Evolutionary conservation across 345 rosid genomes (phyloP).

Genomic region (Xanthoceras sorbifolium): DNA sequence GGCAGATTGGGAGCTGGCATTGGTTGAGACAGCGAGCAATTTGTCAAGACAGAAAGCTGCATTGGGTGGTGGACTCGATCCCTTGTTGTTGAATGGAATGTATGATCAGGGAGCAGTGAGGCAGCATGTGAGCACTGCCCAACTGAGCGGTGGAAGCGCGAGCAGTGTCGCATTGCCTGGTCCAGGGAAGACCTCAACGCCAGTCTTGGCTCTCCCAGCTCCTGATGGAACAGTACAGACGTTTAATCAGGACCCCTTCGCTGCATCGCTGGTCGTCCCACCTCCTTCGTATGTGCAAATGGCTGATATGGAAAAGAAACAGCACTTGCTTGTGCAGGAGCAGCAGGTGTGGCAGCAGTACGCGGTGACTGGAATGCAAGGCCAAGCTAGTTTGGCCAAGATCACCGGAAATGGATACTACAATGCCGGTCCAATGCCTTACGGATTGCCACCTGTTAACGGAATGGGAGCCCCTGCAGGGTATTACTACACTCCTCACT

Average conservation of each 20-base stretch:
- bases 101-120: conserved; percentile 84
- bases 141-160: conserved; percentile 68
- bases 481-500: conserved; percentile 51
- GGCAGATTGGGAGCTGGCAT: conserved; percentile 90
- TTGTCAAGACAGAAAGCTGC: conserved; percentile 67
- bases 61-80: conserved; percentile 89
- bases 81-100: conserved; percentile 81
- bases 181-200: conserved; percentile 44
- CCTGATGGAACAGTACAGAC: conserved; percentile 71
- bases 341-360: conserved; percentile 83
- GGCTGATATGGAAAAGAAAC: conserved; percentile 85
- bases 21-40: conserved; percentile 84
- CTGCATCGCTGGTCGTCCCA: conserved; percentile 63
- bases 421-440: conserved; percentile 46
- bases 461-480: conserved; percentile 54
- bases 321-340: conserved; percentile 61
- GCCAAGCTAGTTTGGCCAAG: conserved; percentile 68
- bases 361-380: conserved; percentile 75
- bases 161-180: conserved; percentile 77
- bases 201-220: conserved; percentile 78
- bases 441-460: conserved; percentile 56
- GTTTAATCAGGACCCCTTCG: conserved; percentile 73
- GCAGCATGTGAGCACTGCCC: conserved; percentile 57
- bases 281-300: conserved; percentile 86
- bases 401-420: conserved; percentile 45